Base-by-base conservation (phyloP, 768 basidiomycete species). In the Gymnopilus junonius region DNA sequence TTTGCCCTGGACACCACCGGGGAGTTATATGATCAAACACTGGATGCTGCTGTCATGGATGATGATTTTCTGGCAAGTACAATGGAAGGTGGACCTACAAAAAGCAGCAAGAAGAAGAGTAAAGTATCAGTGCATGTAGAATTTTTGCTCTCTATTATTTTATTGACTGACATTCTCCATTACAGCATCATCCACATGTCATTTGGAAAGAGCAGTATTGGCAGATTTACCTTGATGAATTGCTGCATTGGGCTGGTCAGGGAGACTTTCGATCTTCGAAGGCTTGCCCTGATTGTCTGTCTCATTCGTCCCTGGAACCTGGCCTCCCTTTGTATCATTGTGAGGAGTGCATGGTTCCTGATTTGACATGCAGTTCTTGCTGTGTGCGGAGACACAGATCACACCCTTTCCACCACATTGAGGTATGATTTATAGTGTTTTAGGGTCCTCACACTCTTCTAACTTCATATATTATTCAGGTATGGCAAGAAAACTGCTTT, bases 371-470 rank as follows among this genome's bases (percentile, higher is more conserved):
- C 21, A 2, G n/a, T 37, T 40, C 35, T 1, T 61, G 60, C 27
- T 61, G 60, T 40, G 37, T 61, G 14, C 7, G 39, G 27, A 39
- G 60, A 21, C 60, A 61, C 17, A 46, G 43, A 20, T 8, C 12
- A 17, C 53, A 54, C 8, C 53, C 53, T 7, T 32, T 54, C 34
- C 53, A 54, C 20, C 14, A 29, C 8, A 54, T 54, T 34, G 25
- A 54, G 27, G 53, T 54, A 34, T 15, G 46, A 37, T 8, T 37
- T 12, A 8, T 14, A 37, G 35, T 37, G 35, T 14, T 37, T 37
- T 8, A n/a, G n/a, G n/a, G n/a, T 45, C 12, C 43, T 45, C 43
- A 45, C 14, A 21, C 12, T 21, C 43, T 10, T 45, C 27, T 10
- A 17, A 1, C 23, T 23, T 7, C 8, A n/a, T 3, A 54, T 12